A percentile compares a stretch with the other conserved stretches of the same genome.
These are phyloP conservation scores for Gloeophyllum trabeum DNA, from an alignment of 768 basidiomycete genomes.

Conservation along the genomic window DNA sequence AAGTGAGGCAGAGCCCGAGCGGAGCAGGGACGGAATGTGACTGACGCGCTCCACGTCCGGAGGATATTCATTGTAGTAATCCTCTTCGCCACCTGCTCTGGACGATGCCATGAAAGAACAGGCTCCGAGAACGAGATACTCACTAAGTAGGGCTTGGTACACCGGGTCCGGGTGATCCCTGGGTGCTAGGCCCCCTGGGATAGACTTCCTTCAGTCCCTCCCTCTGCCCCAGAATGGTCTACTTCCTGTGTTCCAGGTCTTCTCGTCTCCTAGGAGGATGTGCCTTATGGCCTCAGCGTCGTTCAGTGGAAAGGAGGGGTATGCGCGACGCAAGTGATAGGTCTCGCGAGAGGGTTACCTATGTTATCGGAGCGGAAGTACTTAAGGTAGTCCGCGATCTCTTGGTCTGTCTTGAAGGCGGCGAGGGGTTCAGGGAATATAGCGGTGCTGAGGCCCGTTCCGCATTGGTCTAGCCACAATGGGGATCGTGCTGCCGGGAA, in stretches of 20 bases:
- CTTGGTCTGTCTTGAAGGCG: conserved; percentile 30
- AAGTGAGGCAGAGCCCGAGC: too few relatives aligned
- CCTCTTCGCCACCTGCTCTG: conserved; percentile 25
- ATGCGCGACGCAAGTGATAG: too few relatives aligned
- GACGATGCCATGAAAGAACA: too few relatives aligned
- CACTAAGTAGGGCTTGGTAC: too few relatives aligned
- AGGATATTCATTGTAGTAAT: conserved; percentile 45
- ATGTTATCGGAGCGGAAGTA: conserved; percentile 41
- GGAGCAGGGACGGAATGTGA: too few relatives aligned
- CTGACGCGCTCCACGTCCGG: conserved; percentile 30
- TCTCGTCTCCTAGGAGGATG: conserved; percentile 26
- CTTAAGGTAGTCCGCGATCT: conserved; percentile 36
- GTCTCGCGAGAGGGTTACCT: too few relatives aligned
- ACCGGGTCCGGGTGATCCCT: conserved; percentile 30
- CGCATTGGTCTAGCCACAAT: conserved; percentile 42
- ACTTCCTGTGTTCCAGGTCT: conserved; percentile 31
- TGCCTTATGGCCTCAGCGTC: conserved; percentile 39
- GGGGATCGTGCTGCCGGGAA: too few relatives aligned
- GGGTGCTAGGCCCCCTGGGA: conserved; percentile 36
- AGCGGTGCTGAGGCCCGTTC: conserved; percentile 39
- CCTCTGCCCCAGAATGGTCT: conserved; percentile 40
- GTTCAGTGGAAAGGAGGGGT: too few relatives aligned
- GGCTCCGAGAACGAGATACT: too few relatives aligned
- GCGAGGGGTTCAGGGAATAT: too few relatives aligned
- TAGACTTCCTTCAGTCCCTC: conserved; percentile 43